Evolutionary conservation across 2,329 filamentous ascomycete species (phyloP), one percentile per base, ranked within the genome.

Genomic region (Drechslera avenae): DNA sequence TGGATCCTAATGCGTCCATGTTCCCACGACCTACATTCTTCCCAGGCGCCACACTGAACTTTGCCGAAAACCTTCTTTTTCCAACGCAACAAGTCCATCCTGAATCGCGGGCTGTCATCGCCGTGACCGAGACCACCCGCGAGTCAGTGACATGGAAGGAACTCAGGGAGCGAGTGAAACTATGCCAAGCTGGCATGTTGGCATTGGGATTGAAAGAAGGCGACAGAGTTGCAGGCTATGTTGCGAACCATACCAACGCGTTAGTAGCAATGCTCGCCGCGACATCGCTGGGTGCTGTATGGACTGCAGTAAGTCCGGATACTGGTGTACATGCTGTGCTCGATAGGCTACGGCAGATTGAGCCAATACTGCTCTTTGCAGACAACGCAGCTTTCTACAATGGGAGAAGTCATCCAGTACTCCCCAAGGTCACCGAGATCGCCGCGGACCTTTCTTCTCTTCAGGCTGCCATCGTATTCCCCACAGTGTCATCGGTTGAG

Each of bases 331-430:
- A 90, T 63, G 93, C 92, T 13, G 92, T 97, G 1, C 77, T 97
- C 19, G 94, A 97, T 70, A 83, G 94, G 6, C 76, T 97, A 54
- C 82, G 83, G 37, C 94, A 97, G 76, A 94, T 97, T 60, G 83
- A 87, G 54, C 93, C 94, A 3, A 86, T 83, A 52, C 75, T 96
- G 1, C 77, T 97, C 3, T 95, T 97, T 66, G 86, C 89, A 1
- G 93, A 97, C 71, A 94, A 96, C 63, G 91, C 88, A 9, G 87
- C 88, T 6, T 82, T 91, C 46, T 97, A 97, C 75, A 97, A 97
- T 71, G 91, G 91, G 55, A 94, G 94, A 74, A 82, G 86, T 31
- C 94, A 96, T 80, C 83, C 88, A n/a, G 87, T 89, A 56, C 81
- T 87, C 30, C 79, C 81, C 40, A 97, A 97, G 76, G 86, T 92